Evolutionary conservation across 768 basidiomycete species (phyloP).

Genomic region (Infundibulicybe gibba): DNA sequence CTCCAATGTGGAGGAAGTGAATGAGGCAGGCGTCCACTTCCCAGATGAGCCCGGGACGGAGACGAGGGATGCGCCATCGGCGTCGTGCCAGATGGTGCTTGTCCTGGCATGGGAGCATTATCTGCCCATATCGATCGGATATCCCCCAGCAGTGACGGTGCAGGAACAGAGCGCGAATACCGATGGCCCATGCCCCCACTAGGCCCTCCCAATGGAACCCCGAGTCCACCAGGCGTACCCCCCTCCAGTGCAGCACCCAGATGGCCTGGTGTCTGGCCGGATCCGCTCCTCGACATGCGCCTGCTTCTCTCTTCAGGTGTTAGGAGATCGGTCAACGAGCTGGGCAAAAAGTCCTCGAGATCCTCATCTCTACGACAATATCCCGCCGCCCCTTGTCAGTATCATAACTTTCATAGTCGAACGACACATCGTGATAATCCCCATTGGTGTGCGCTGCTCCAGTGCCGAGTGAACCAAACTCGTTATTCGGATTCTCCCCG

Average conservation of each 20-base stretch:
- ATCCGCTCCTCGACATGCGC: constrained; percentile 75
- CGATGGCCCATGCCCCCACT: constrained; percentile 45
- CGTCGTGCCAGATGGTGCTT: constrained; percentile 28
- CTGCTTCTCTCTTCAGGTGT: constrained; percentile 85
- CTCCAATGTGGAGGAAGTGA: constrained; percentile 28
- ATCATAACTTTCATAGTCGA: constrained; percentile 36
- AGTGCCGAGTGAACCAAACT: constrained; percentile 4
- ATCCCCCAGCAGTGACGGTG: constrained; percentile 70
- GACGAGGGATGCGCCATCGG: constrained; percentile 47
- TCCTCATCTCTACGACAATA: constrained; percentile 69
- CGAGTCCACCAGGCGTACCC: background rate
- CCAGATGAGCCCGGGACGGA: constrained; percentile 45
- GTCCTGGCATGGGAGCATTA: constrained; percentile 20
- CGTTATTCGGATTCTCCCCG: constrained; percentile 15
- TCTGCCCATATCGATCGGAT: constrained; percentile 83
- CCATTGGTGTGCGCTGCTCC: constrained; percentile 2
- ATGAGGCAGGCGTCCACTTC: constrained; percentile 8
- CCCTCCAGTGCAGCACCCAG: constrained; percentile 3
- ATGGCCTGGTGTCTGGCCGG: constrained; percentile 30
- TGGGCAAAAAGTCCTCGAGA: constrained; percentile 85
- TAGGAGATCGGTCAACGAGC: constrained; percentile 82
- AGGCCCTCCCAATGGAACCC: constrained; percentile 14
- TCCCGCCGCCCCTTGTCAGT: constrained; percentile 13
- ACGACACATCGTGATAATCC: constrained; percentile 29
- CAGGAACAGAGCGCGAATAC: constrained; percentile 83